Base-by-base conservation (phyloP, 495 filamentous ascomycete genomes). In the Penicillium verhagenii region DNA sequence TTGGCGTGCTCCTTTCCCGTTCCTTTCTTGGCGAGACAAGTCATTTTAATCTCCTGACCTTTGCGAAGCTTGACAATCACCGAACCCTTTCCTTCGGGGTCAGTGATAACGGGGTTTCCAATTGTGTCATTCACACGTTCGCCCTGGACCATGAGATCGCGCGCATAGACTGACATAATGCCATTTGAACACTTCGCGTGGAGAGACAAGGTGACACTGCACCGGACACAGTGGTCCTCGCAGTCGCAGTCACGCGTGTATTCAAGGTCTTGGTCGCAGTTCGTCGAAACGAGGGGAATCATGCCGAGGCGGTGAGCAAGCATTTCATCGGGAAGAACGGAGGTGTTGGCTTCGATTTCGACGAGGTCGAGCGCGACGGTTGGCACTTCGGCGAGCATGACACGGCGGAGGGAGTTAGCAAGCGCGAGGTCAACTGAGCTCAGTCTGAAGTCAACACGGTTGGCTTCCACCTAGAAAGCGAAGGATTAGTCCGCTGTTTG, bases 1-100 rank as follows among this genome's bases (percentile, higher is more conserved):
- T 98, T 98, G 0, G 95, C 88, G 76, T 98, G 94, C 68, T 98
- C 94, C 79, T 97, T 98, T 3, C 93, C 92, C 54, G 97, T 97
- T 0, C 94, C 94, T 78, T 97, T 97, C 81, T 96, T 97, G 48
- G 92, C 95, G 58, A 97, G 85, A 64, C 93, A 97, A 39, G 85
- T 87, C 68, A 97, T 81, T 68, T 88, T 86, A 49, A 98, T 67
- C 68, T 96, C 90, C 68, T 98, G 95, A 4, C 85, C 88, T 52
- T 90, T 88, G 19, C 92, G 79, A 58, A 98, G 73, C 74, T 97
- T 96, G 67, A 86, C 87, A 60, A 98, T 92, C 52, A 97, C 78
- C 5, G 85, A 78, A 0, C 94, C 94, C 48, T 87, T 80, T 1
- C 85, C 84, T 25, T 93, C 89, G 0, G 86, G 78, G 60, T 98